A percentile compares a stretch with the other conserved stretches of the same genome.
phyloP scores from a whole-genome alignment of 352 stramenopile species.

The Pythium monospermum region DNA sequence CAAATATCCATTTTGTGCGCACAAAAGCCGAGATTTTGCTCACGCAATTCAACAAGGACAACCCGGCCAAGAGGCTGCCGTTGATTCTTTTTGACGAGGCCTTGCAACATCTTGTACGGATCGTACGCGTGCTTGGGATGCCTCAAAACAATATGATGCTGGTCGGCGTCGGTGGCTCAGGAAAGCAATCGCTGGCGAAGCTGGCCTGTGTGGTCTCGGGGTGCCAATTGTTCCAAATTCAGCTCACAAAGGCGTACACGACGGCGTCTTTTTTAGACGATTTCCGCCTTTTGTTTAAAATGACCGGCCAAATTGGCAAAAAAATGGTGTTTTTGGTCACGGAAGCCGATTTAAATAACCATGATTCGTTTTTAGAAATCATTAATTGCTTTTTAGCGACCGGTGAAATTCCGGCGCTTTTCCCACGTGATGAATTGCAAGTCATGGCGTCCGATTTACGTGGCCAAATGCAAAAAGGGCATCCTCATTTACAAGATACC shows the following conservation, averaged over 20 bases:
- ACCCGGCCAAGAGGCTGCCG: conserved; percentile 94
- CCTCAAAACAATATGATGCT: conserved; percentile 90
- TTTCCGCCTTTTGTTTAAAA: conserved; percentile 90
- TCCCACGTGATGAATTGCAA: conserved; percentile 84
- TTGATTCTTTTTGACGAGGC: conserved; percentile 96
- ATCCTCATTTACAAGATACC: conserved; percentile 63
- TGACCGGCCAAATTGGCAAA: conserved; percentile 88
- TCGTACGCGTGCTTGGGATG: conserved; percentile 91
- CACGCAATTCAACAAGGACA: conserved; percentile 89
- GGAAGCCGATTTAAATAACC: conserved; percentile 95
- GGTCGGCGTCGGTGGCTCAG: conserved; percentile 91
- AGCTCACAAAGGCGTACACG: conserved; percentile 92
- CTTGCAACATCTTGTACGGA: conserved; percentile 94
- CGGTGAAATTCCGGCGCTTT: conserved; percentile 82
- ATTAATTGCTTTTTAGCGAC: conserved; percentile 86
- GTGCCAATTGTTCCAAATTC: conserved; percentile 90
- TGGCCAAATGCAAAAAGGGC: conserved; percentile 56
- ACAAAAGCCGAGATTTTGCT: conserved; percentile 60
- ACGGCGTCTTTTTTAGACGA: conserved; percentile 97
- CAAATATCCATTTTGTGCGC: conserved; percentile 40
- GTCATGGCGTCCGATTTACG: conserved; percentile 84
- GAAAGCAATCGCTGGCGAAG: conserved; percentile 92
- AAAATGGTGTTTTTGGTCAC: conserved; percentile 94
- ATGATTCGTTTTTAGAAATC: conserved; percentile 93
- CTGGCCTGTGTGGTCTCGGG: conserved; percentile 93